These are phyloP conservation scores for Blumeriella jaapii DNA, from an alignment of 2,329 filamentous ascomycete species.

Conservation along the genomic window DNA sequence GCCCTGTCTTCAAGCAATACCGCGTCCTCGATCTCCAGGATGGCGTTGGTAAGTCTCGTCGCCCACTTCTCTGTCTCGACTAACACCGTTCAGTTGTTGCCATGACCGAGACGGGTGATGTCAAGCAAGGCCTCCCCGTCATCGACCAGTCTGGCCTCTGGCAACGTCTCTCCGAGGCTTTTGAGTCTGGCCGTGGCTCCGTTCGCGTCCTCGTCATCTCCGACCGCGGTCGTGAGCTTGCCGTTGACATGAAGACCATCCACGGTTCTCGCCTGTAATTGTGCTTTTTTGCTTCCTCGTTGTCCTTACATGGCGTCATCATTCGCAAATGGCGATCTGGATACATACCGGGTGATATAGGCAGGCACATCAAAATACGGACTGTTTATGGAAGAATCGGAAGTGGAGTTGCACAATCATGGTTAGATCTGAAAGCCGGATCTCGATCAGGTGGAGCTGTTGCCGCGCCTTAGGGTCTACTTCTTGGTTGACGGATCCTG, in stretches of 20 bases:
- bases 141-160: slow-evolving; percentile 91
- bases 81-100: slow-evolving; percentile 52
- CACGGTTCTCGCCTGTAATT: slow-evolving; percentile 58
- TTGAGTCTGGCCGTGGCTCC: slow-evolving; percentile 83
- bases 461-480: slow-evolving; percentile 2
- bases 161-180: slow-evolving; percentile 68
- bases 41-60: slow-evolving; percentile 43
- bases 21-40: slow-evolving; percentile 95
- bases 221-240: slow-evolving; percentile 86
- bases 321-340: slow-evolving; percentile 9
- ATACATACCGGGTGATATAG: slow-evolving; percentile 1
- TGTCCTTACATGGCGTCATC: slow-evolving; percentile 13
- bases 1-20: slow-evolving; percentile 99
- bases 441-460: not conserved
- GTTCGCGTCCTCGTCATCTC: slow-evolving; percentile 93
- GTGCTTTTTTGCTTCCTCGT: not conserved
- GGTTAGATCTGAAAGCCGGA: slow-evolving; percentile 3
- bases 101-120: slow-evolving; percentile 96
- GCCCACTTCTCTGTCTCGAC: not conserved
- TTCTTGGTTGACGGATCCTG: slow-evolving; percentile 14
- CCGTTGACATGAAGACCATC: slow-evolving; percentile 97
- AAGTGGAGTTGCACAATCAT: slow-evolving; percentile 17
- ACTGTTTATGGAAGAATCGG: slow-evolving; percentile 5
- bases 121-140: slow-evolving; percentile 90
- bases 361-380: slow-evolving; percentile 8